Percentiles rank a stretch among this genome's conserved stretches.
Conservation (phyloP, 2,329 filamentous ascomycete species). For the Calonectria multiphialidica region DNA sequence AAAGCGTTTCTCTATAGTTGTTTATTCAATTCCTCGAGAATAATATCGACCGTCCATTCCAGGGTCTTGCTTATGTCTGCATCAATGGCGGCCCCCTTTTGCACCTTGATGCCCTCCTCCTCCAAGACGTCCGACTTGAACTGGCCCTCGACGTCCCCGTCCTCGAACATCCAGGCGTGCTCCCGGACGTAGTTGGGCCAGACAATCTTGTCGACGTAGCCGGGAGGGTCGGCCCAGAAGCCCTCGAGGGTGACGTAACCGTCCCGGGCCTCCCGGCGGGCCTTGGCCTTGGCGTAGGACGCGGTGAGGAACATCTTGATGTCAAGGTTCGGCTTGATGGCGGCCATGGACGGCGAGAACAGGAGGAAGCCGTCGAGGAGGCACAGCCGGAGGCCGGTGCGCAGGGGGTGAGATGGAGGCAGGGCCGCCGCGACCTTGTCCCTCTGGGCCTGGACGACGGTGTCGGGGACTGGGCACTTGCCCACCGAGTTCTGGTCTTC, state of each 20-base stretch:
- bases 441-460: constrained; percentile 60
- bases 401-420: constrained; percentile 55
- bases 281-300: constrained; percentile 72
- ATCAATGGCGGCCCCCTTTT: constrained; percentile 60
- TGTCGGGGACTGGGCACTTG: constrained; percentile 62
- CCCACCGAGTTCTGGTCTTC: constrained; percentile 75
- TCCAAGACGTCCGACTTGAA: constrained; percentile 60
- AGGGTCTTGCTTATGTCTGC: constrained; percentile 72
- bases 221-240: constrained; percentile 95
- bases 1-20: constrained; percentile 22
- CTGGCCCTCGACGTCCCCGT: constrained; percentile 73
- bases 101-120: constrained; percentile 61
- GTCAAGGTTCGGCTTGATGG: constrained; percentile 74
- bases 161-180: constrained; percentile 84
- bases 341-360: constrained; percentile 70
- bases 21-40: constrained; percentile 63
- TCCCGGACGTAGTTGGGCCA: constrained; percentile 94
- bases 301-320: constrained; percentile 84
- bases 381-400: constrained; percentile 64
- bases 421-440: constrained; percentile 62
- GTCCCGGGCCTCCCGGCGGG: constrained; percentile 74
- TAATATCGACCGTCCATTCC: constrained; percentile 75
- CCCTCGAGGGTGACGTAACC: constrained; percentile 88
- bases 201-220: constrained; percentile 93
- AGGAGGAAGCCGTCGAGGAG: constrained; percentile 92